Base-by-base conservation (phyloP, 116 monocot genomes). In the Dioscorea cayenensis region DNA sequence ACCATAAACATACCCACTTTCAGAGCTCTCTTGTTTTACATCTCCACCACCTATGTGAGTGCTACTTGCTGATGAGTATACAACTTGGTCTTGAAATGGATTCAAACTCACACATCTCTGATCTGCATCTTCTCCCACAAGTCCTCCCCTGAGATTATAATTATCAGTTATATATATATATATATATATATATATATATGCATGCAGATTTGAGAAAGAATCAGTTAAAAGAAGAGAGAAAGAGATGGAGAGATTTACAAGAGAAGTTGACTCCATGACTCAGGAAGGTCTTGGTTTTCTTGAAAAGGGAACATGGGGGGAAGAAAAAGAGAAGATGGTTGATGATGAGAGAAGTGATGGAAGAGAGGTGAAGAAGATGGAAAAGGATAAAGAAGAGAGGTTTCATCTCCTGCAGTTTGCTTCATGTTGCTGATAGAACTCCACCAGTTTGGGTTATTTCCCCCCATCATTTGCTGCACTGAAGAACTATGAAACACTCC, bases 191-290 rank as follows among this genome's bases (percentile, higher is more conserved):
- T 25, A 25, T 37, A 62, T 32, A 4, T 4, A 32, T 32, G 4
- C 4, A 32, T 32, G 32, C 32, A 32, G 32, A 32, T 4, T 32
- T 36, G 58, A 51, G 58, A 52, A 36, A 52, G 28, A 28, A 67
- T 48, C 25, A 19, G 32, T 32, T 32, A 32, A 32, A 32, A 32
- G 4, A 32, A 32, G 32, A 32, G 32, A 55, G 29, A 63, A 64
- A 70, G 60, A 27, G n/a, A 60, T 52, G 63, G 71, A 64, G 83
- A 65, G 83, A 72, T 66, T 69, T 71, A 87, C 87, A 84, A 20
- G 50, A 87, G 76, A 4, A 84, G 76, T 38, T 81, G 87, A 70
- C 84, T 87, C 77, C 83, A 84, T 63, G 87, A 87, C 49, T 81
- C 88, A 25, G 84, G 84, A 18, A 63, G 65, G 0, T 79, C 88